These are phyloP conservation scores for Colletotrichum caudatum DNA, from an alignment of 2,329 filamentous ascomycete genomes.

Conservation along the genomic window DNA sequence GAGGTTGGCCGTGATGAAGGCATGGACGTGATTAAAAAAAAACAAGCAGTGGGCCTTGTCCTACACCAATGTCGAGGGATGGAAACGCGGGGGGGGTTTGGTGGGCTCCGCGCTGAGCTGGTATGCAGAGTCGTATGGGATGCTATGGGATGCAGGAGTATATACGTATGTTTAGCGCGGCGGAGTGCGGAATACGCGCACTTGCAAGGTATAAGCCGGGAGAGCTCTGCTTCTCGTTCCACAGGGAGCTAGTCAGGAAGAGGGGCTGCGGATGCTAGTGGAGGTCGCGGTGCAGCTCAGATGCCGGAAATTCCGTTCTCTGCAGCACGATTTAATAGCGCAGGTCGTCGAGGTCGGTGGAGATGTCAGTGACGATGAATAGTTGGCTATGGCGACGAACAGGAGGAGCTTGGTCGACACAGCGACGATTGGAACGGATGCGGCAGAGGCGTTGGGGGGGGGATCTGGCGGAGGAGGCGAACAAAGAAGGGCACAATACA, in stretches of 20 bases:
- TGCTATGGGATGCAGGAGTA: background rate
- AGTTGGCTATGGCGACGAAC: conserved; percentile 22
- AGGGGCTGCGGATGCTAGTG: background rate
- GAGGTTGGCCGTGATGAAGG: background rate
- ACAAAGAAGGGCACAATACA: conserved; percentile 33
- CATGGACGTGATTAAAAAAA: conserved; percentile 15
- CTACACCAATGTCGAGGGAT: background rate
- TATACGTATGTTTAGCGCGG: conserved; percentile 7
- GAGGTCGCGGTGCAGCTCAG: conserved; percentile 21
- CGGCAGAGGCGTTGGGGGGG: conserved; percentile 26
- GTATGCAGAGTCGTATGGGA: background rate
- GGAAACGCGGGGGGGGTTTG: background rate
- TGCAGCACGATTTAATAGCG: conserved; percentile 16
- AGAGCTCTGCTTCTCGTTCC: conserved; percentile 11
- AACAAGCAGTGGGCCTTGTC: background rate
- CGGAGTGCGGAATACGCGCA: background rate
- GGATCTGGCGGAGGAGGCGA: conserved; percentile 3
- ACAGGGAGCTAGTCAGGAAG: conserved; percentile 27
- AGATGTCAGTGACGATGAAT: conserved; percentile 19
- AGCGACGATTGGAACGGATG: conserved; percentile 24
- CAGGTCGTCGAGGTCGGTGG: background rate
- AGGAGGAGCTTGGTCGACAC: conserved; percentile 27
- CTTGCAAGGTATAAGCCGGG: conserved; percentile 13
- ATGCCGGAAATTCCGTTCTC: background rate
- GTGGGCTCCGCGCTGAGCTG: conserved; percentile 13